A percentile compares a stretch with the other conserved stretches of the same genome.
Evolutionary conservation across 192 early-diverging fungal genomes (phyloP).

Genomic region (Piromyces finnis): DNA sequence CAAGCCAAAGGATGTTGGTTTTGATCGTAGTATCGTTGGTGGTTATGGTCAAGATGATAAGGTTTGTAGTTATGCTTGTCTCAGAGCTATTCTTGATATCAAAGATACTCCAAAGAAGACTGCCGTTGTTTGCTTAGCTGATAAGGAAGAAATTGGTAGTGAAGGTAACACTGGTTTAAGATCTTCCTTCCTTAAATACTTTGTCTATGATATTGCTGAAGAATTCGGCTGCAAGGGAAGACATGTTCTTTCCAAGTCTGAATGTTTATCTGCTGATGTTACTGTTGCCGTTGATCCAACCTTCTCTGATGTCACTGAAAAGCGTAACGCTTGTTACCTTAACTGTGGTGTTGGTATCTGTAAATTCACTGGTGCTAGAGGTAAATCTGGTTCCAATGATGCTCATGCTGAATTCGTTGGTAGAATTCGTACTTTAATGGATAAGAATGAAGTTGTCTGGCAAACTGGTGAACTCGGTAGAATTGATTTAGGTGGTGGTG

Average conservation of each 20-base stretch:
- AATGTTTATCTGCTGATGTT: background rate
- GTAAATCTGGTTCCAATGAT: background rate
- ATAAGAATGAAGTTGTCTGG: background rate
- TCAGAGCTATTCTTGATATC: background rate
- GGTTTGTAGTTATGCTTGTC: background rate
- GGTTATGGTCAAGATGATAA: background rate
- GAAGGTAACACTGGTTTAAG: background rate
- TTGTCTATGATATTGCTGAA: background rate
- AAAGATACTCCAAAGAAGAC: background rate
- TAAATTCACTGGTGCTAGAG: background rate
- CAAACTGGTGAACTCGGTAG: background rate
- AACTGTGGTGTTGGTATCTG: background rate
- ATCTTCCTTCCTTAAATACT: background rate
- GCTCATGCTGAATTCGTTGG: background rate
- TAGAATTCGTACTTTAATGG: background rate
- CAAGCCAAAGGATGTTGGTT: background rate
- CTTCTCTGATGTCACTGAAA: background rate
- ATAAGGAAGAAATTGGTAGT: background rate
- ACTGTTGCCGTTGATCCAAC: background rate
- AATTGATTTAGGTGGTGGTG: background rate
- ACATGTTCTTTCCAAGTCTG: background rate
- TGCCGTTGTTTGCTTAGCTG: background rate
- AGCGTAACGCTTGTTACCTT: background rate
- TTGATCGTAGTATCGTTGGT: background rate
- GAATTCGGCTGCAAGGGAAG: background rate